Percentiles rank a stretch among this genome's conserved stretches.
Conservation (phyloP, 2,329 filamentous ascomycete genomes). For the Keithomyces neogunnii region DNA sequence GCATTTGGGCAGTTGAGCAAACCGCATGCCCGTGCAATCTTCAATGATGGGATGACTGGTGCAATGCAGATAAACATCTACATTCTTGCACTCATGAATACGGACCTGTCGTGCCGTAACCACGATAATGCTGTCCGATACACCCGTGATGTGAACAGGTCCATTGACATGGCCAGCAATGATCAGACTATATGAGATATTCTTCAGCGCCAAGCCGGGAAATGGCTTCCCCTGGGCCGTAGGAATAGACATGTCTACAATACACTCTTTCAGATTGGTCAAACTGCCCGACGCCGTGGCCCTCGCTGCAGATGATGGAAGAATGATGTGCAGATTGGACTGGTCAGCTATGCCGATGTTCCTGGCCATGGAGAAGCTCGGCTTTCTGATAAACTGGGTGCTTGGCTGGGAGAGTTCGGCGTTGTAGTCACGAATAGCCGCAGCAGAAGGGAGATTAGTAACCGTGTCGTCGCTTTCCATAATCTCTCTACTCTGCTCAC, state of each 20-base stretch:
- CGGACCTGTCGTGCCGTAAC: constrained; percentile 80
- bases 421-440: constrained; percentile 45
- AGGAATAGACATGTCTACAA: constrained; percentile 73
- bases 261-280: constrained; percentile 58
- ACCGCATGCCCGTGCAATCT: constrained; percentile 69
- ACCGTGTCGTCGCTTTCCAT: constrained; percentile 25
- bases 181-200: constrained; percentile 62
- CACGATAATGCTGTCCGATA: constrained; percentile 66
- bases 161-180: constrained; percentile 73
- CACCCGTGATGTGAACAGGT: constrained; percentile 71
- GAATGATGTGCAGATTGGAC: constrained; percentile 61
- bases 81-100: constrained; percentile 78
- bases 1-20: constrained; percentile 62
- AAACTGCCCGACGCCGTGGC: constrained; percentile 67
- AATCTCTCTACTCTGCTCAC: constrained; percentile 7
- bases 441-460: constrained; percentile 25
- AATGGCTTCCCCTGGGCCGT: constrained; percentile 52
- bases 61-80: constrained; percentile 77
- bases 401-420: constrained; percentile 38
- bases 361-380: constrained; percentile 54
- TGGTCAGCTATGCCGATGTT: constrained; percentile 61
- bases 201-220: constrained; percentile 58
- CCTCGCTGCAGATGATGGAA: constrained; percentile 62
- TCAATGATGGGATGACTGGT: constrained; percentile 88
- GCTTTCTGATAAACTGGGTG: constrained; percentile 41